Conservation (phyloP, 2,329 filamentous ascomycete genomes). For the Penicillium rolfsii region DNA sequence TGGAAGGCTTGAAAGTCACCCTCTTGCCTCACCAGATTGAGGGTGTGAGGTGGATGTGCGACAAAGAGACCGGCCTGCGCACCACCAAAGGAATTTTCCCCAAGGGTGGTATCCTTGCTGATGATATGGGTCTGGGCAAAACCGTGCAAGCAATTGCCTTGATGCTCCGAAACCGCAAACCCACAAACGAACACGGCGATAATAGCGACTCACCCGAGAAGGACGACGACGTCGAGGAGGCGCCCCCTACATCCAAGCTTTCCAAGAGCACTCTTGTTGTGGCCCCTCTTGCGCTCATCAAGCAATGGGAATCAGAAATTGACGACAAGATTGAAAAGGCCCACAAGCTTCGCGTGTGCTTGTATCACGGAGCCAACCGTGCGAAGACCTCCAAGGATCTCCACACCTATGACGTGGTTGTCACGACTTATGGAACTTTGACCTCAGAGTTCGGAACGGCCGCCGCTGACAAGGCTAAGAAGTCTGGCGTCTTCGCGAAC, state of each 20-base stretch:
- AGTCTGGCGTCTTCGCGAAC: slow-evolving; percentile 84
- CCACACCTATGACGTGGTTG: slow-evolving; percentile 86
- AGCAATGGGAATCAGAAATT: slow-evolving; percentile 96
- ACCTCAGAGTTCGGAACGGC: slow-evolving; percentile 77
- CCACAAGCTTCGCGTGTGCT: slow-evolving; percentile 75
- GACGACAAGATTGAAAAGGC: slow-evolving; percentile 73
- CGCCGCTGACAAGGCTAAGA: slow-evolving; percentile 65
- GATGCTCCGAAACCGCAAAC: slow-evolving; percentile 79
- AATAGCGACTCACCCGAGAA: slow-evolving; percentile 46
- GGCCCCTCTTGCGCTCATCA: slow-evolving; percentile 88
- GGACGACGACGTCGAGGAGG: slow-evolving; percentile 46
- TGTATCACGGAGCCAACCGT: slow-evolving; percentile 87
- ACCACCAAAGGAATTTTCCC: slow-evolving; percentile 79
- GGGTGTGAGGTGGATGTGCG: slow-evolving; percentile 92
- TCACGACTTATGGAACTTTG: slow-evolving; percentile 95
- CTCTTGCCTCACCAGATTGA: slow-evolving; percentile 92
- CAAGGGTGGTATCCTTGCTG: slow-evolving; percentile 91
- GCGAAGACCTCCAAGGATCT: slow-evolving; percentile 78
- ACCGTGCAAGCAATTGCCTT: slow-evolving; percentile 91
- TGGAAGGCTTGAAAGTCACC: slow-evolving; percentile 84
- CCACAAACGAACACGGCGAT: slow-evolving; percentile 50
- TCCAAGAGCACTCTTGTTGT: slow-evolving; percentile 87
- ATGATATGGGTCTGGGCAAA: slow-evolving; percentile 95
- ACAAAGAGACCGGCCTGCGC: slow-evolving; percentile 82
- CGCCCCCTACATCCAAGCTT: slow-evolving; percentile 68